phyloP scores from a whole-genome alignment of 345 rosid genomes.

The Gossypium rotundifolium region DNA sequence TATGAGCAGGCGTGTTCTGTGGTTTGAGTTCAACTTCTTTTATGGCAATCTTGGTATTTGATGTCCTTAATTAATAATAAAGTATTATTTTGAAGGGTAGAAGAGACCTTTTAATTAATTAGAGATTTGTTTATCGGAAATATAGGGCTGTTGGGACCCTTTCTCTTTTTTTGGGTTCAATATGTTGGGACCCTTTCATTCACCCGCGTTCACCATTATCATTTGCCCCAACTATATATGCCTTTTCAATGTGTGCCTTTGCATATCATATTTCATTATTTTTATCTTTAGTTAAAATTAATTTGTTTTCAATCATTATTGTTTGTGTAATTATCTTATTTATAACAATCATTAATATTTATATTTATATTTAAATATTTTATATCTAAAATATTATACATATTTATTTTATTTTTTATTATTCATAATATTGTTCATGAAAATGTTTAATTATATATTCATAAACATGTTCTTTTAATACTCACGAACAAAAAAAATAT shows the following conservation, averaged over 20 bases:
- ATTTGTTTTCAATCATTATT: background rate
- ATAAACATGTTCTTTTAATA: too few species aligned
- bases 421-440: too few species aligned
- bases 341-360: too few species aligned
- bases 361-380: too few species aligned
- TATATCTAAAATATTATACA: too few species aligned
- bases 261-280: background rate
- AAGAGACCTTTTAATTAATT: too few species aligned
- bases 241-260: background rate
- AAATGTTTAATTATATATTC: too few species aligned
- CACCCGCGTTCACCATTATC: slow-evolving; percentile 6
- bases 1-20: background rate
- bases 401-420: too few species aligned
- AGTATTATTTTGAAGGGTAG: background rate
- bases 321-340: too few species aligned
- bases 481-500: rapidly evolving
- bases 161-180: too few species aligned
- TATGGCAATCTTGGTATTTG: background rate
- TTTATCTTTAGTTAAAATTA: background rate
- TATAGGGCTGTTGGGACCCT: background rate
- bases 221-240: background rate
- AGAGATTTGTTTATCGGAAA: background rate
- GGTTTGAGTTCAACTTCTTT: background rate
- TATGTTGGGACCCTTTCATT: slow-evolving; percentile 2
- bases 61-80: background rate